phyloP scores from a whole-genome alignment of 805 yeast genomes.

The Wickerhamiella hasegawae region DNA sequence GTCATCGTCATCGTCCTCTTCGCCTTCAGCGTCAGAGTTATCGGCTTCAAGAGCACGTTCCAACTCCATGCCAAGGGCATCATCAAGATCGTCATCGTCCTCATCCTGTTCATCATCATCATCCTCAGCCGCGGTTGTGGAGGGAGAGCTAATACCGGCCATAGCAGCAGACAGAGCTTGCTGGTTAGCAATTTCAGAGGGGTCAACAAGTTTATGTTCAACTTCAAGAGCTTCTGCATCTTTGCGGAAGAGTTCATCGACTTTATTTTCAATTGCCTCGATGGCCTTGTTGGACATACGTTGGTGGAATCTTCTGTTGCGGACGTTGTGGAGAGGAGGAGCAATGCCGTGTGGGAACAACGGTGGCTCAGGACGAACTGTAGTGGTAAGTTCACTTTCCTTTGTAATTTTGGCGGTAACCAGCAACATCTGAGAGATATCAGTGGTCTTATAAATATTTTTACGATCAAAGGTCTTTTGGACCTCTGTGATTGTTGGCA shows the following conservation, averaged over 20 bases:
- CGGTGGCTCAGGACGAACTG: constrained; percentile 11
- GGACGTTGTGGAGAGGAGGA: constrained; percentile 59
- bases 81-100: constrained; percentile 20
- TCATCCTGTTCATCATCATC: constrained; percentile 23
- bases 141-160: constrained; percentile 15
- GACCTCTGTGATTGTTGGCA: constrained; percentile 78
- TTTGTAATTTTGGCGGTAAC: constrained; percentile 41
- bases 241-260: constrained; percentile 52
- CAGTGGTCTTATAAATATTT: constrained; percentile 74
- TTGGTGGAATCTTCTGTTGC: constrained; percentile 53
- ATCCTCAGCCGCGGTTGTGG: too few relatives aligned
- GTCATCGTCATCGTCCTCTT: constrained; percentile 37
- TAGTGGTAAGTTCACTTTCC: constrained; percentile 30
- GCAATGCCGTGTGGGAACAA: constrained; percentile 62
- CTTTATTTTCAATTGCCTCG: constrained; percentile 62
- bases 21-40: constrained; percentile 36
- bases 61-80: constrained; percentile 19
- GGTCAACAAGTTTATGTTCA: constrained; percentile 52
- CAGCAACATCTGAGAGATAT: constrained; percentile 69
- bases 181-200: constrained; percentile 19
- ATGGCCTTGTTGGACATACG: constrained; percentile 55
- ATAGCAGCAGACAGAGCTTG: constrained; percentile 21
- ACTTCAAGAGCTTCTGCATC: constrained; percentile 79
- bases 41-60: constrained; percentile 28
- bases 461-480: constrained; percentile 81